These are phyloP conservation scores for Boehmeria nivea DNA, from an alignment of 306 rosid species.

Conservation along the genomic window DNA sequence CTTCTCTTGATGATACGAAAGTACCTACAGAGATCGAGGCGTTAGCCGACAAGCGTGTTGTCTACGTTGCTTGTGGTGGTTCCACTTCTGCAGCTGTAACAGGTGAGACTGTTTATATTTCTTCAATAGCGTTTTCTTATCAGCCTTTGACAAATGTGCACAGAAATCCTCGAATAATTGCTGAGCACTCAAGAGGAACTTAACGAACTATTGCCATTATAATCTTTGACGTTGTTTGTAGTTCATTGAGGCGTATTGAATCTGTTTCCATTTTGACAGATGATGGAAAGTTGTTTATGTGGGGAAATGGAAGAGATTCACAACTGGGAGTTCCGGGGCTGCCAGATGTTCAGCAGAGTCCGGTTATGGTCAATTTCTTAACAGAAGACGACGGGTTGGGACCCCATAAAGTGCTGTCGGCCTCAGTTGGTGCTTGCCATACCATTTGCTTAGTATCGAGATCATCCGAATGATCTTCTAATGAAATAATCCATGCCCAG, in stretches of 20 bases:
- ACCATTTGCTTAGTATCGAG: constrained; percentile 71
- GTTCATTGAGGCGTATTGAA: neutral
- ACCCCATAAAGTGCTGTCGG: constrained; percentile 57
- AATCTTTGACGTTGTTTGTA: neutral
- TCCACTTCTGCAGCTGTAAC: constrained; percentile 87
- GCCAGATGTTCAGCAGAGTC: constrained; percentile 56
- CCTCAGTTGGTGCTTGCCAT: constrained; percentile 78
- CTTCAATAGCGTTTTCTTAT: neutral
- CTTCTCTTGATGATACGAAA: constrained; percentile 54
- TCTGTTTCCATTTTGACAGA: constrained; percentile 37
- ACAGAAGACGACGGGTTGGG: constrained; percentile 77
- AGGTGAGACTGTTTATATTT: constrained; percentile 31
- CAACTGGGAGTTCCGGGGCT: constrained; percentile 93
- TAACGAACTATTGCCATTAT: neutral
- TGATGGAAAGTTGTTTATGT: constrained; percentile 71
- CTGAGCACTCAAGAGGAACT: neutral
- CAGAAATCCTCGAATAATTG: neutral
- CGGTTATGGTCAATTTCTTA: constrained; percentile 72
- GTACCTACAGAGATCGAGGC: constrained; percentile 61
- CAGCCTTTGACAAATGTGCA: neutral
- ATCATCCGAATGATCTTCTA: constrained; percentile 28
- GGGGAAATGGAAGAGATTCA: constrained; percentile 80
- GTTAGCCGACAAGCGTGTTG: constrained; percentile 43
- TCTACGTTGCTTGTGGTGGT: constrained; percentile 77
- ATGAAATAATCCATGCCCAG: neutral